Evolutionary conservation across 805 yeast species (phyloP), one percentile per base, ranked within the genome.

Genomic region (Pichia exigua): DNA sequence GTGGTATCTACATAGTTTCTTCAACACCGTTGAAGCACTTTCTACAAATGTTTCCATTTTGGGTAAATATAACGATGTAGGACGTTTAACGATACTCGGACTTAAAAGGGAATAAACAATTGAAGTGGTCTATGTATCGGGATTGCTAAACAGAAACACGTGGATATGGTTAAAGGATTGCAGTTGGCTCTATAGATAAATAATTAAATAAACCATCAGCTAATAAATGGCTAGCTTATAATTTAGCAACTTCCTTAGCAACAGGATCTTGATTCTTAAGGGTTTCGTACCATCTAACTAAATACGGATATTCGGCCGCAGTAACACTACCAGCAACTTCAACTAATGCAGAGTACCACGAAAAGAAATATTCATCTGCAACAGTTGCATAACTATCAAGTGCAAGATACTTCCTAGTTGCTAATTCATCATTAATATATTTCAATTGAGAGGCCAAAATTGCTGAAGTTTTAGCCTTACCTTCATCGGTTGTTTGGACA

Each of bases 301-400:
- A 38, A 18, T 48, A 42, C 17, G 50, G 50, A 20, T 43, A 48
- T 11, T 35, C n/a, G 2, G 24, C 26, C 12, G 50, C 2, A 35
- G 22, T 18, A 11, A 48, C n/a, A 18, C 43, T 43, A 27, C 50
- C 50, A 22, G 15, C 43, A 26, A 48, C 46, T 15, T 42, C 43
- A 17, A 17, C 50, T 15, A 42, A 48, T 15, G 17, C 42, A 21
- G 20, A 3, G 20, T 43, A 48, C 46, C 46, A 35, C 2, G 50
- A 32, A n/a, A 48, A 48, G 17, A 48, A 30, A 28, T 48, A 48
- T n/a, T 42, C 45, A 46, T 49, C 59, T 21, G 52, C 51, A 27
- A 44, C 46, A 3, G 51, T 49, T 7, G 21, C 18, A 20, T 49
- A 39, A 12, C 21, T 26, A 9, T 51, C 51, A 30, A 48, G 47